phyloP scores from a whole-genome alignment of 1,139 yeast species.

The Tardiomyces digboiensis region DNA sequence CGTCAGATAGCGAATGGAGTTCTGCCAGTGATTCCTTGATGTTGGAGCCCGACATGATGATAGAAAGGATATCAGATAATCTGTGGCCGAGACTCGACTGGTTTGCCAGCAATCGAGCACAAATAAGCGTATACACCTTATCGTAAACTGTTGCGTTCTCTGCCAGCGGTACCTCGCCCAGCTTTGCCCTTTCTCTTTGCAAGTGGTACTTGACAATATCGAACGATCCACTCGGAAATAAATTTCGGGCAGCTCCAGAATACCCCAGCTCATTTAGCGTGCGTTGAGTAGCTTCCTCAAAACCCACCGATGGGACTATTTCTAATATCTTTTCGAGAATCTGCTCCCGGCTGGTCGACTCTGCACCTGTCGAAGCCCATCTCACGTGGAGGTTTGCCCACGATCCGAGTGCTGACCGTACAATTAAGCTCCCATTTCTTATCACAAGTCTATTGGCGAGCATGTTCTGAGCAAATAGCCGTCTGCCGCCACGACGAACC shows the following conservation, averaged over 20 bases:
- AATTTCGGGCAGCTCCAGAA: conserved; percentile 56
- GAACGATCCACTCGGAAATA: conserved; percentile 46
- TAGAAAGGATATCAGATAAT: conserved; percentile 39
- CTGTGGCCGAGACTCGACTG: conserved; percentile 33
- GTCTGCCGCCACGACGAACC: too few relatives aligned
- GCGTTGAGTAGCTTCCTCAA: conserved; percentile 48
- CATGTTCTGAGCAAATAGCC: too few relatives aligned
- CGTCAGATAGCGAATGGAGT: conserved; percentile 71
- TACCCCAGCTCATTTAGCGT: conserved; percentile 56
- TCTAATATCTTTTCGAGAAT: conserved; percentile 39
- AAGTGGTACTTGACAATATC: conserved; percentile 64
- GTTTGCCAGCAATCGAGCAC: conserved; percentile 56
- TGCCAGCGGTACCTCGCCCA: conserved; percentile 21
- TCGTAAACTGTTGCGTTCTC: conserved; percentile 16
- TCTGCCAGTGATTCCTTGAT: conserved; percentile 46
- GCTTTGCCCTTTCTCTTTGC: conserved; percentile 34
- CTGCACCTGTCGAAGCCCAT: not conserved
- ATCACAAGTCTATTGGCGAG: too few relatives aligned
- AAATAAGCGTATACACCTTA: conserved; percentile 39
- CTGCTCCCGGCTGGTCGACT: conserved; percentile 4
- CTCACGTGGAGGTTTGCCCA: too few relatives aligned
- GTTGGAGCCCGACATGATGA: conserved; percentile 47
- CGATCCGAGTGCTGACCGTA: too few relatives aligned
- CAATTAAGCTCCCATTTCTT: too few relatives aligned
- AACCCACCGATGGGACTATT: conserved; percentile 62